Base-by-base conservation (phyloP, 139 green algal species). In the Marvania coccoides region DNA sequence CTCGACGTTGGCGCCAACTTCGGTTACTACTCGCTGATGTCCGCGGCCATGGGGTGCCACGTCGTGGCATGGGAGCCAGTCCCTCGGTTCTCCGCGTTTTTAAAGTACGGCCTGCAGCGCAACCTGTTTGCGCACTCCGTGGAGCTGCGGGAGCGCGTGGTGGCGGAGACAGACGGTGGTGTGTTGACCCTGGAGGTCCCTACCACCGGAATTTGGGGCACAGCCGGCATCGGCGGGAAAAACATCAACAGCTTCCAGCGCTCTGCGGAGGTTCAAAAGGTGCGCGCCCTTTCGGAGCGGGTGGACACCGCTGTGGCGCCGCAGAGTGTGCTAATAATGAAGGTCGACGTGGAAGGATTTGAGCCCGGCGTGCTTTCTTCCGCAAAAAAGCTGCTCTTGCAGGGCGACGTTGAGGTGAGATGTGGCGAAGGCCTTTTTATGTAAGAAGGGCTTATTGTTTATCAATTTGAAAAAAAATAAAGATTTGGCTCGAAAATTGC, bases 1-100 rank as follows among this genome's bases (percentile, higher is more conserved):
- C 42, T 88, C 14, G 88, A 95, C 46, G 81, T 94, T 1, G 88
- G 88, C 6, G 76, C 65, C 28, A 90, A 91, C 71, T 92, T 95
- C 80, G 88, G 88, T 2, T 94, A 82, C 75, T 95, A 90, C 56
- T 63, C 72, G 0, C 34, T 94, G 5, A 58, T 87, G 30, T 77
- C 83, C 0, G 88, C 80, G 0, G 38, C 37, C 9, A 55, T 89
- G 64, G 88, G 88, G 5, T 95, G 88, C 84, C 82, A 60, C 51
- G 84, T 90, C 19, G 54, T 94, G 12, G 75, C 80, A 0, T 93
- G 80, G 73, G 88, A 95, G 79, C 88, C 88, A 0, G 84, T 95
- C 14, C 86, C 87, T 8, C 48, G 63, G 12, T 94, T 94, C 71
- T 71, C 76, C 1, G 72, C 81, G 0, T 91, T 87, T 73, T 55